Evolutionary conservation across 2,329 filamentous ascomycete genomes (phyloP).

Genomic region (Diaporthe sp.): DNA sequence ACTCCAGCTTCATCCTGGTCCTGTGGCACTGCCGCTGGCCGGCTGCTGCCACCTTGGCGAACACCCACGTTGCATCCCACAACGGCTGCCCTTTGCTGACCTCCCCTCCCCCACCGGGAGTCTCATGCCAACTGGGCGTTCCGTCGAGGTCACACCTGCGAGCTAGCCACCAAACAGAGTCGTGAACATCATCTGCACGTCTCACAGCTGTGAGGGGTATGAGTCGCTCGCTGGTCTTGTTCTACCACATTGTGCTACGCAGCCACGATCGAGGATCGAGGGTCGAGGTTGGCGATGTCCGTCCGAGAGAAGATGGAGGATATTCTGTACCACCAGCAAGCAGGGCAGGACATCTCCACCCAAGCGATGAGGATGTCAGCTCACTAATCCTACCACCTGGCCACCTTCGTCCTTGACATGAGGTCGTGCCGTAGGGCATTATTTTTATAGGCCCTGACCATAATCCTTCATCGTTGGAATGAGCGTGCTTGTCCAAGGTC

Average conservation of each 20-base stretch:
- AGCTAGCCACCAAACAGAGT: not conserved
- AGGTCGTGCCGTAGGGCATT: not conserved
- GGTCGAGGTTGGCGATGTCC: not conserved
- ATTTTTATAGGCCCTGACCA: not conserved
- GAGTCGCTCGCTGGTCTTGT: slow-evolving; percentile 1
- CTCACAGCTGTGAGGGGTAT: not conserved
- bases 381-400: not conserved
- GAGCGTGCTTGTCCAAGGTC: not conserved
- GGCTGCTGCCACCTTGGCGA: slow-evolving; percentile 29
- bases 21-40: not conserved
- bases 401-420: not conserved
- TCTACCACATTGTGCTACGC: not conserved
- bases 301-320: not conserved
- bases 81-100: not conserved
- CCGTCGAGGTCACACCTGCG: not conserved
- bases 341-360: not conserved
- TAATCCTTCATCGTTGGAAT: not conserved
- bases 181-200: not conserved
- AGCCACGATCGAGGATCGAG: not conserved
- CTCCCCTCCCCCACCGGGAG: not conserved
- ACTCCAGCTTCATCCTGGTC: slow-evolving; percentile 28
- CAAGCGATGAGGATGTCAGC: not conserved
- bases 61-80: not conserved
- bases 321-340: not conserved
- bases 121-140: not conserved